Percentiles rank a stretch among this genome's conserved stretches.
These are phyloP conservation scores for Paraleonurus japonicus DNA, from an alignment of 257 asterid species.

Conservation along the genomic window DNA sequence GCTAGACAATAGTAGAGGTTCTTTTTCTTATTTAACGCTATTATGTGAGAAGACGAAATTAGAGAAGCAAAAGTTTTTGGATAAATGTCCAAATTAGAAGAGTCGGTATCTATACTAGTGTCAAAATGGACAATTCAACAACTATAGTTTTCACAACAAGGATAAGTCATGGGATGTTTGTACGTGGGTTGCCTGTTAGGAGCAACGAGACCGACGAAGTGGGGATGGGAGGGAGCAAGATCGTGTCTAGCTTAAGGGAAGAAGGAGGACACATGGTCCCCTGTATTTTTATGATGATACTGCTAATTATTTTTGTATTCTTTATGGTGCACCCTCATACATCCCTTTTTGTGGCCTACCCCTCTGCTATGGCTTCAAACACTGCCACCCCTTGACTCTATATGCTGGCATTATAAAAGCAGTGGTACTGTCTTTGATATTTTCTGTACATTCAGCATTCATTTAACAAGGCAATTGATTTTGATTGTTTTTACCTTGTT, in stretches of 20 bases:
- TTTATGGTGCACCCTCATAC: conserved; percentile 24
- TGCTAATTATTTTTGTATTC: conserved; percentile 22
- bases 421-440: conserved; percentile 21
- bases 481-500: conserved; percentile 21
- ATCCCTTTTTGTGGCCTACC: conserved; percentile 39
- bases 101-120: conserved; percentile 6
- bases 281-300: conserved; percentile 20
- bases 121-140: conserved; percentile 33
- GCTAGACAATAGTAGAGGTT: not conserved
- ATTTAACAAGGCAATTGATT: conserved; percentile 16
- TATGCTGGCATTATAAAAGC: conserved; percentile 17
- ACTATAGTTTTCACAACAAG: conserved; percentile 21
- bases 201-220: conserved; percentile 34
- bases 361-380: conserved; percentile 19
- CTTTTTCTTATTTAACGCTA: not conserved
- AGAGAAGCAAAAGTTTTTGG: not conserved
- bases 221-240: conserved; percentile 42
- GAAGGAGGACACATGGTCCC: conserved; percentile 56
- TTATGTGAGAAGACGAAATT: conserved; percentile 2
- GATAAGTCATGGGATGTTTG: conserved; percentile 37
- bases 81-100: conserved; percentile 22
- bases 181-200: conserved; percentile 26
- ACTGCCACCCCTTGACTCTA: too few relatives aligned
- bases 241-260: conserved; percentile 56
- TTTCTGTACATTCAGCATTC: conserved; percentile 18